Evolutionary conservation across 2,329 filamentous ascomycete genomes (phyloP), one percentile per base, ranked within the genome.

Genomic region (Claviceps sp.): DNA sequence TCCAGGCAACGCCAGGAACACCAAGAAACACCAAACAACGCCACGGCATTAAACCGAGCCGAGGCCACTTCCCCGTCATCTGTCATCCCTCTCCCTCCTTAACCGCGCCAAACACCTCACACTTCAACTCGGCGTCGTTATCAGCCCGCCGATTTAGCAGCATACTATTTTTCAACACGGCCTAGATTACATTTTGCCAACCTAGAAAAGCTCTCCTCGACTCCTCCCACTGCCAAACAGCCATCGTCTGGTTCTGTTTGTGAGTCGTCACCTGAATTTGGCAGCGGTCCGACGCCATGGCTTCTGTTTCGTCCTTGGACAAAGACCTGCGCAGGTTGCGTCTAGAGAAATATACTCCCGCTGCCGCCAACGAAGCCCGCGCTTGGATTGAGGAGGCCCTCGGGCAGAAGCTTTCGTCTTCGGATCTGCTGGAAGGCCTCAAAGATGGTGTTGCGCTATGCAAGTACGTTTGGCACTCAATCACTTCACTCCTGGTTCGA

Each of bases 241-340:
- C 30, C 30, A 34, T 42, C 17, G 8, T 10, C 19, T 5, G 3
- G 17, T 17, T 42, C 40, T 42, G 40, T 5, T 19, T 19, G 17
- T 19, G 40, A 11, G n/a, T 13, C 40, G n/a, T 42, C 40, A 42
- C 7, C 40, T 42, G 17, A 11, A 34, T 13, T 22, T 19, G 40
- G 13, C 8, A 22, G 8, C 24, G 22, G 14, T 5, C 14, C 42
- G 11, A 16, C 47, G 64, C 51, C 56, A 97, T 97, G 91, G 90
- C 91, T 60, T 95, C 91, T 41, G 91, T 97, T 37, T 80, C 88
- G 57, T 95, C 89, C 57, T 75, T 98, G 55, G 93, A 97, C 71
- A 91, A 91, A 69, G 93, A 98, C 74, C 78, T 98, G 81, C 87
- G 88, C 76, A 89, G 84, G 67, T 70, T 97, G 77, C 90, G 93